Evolutionary conservation across 2,329 filamentous ascomycete genomes (phyloP), one percentile per base, ranked within the genome.

Genomic region (Phoma sp.): DNA sequence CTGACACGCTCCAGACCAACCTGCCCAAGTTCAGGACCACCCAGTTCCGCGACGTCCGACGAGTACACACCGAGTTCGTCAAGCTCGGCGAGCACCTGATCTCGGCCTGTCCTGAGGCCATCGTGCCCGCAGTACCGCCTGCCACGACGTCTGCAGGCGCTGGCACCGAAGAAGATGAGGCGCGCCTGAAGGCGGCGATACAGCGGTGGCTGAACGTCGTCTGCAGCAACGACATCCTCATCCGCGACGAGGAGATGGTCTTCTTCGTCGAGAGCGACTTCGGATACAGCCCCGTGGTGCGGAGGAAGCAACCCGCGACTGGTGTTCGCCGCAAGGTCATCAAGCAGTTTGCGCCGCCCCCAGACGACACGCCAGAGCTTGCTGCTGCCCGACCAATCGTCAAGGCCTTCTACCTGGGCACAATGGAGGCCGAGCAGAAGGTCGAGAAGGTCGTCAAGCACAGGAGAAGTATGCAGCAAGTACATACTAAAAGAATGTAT

Each of bases 241-340:
- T 96, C 82, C 87, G 90, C 59, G 95, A 99, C 73, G 94, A 98
- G 60, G 95, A 99, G 78, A 94, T 98, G 87, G 87, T 97, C 5
- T 88, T 98, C 57, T 99, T 99, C 69, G 92, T 99, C n/a, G 95
- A 99, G 78, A 96, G 92, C 72, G 95, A 99, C 75, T 98, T 97
- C 75, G 95, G 95, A 36, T 99, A 99, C 77, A 97, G 92, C 70
- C 95, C 95, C 1, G 90, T 98, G 70, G 88, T 97, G 41, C 89
- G 94, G 75, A 92, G 92, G 83, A 96, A 96, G 81, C 95, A 99
- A 76, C 95, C 95, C 21, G 95, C 95, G 8, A 99, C 95, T 1
- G 95, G 95, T 38, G 92, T 99, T 65, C 87, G 95, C 60, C 86
- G 95, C 72, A 97, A 97, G 80, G 89, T 98, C 58, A 82, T 99